Evolutionary conservation across 2,329 filamentous ascomycete species (phyloP), one percentile per base, ranked within the genome.

Genomic region (Tricladium varicosporioides): DNA sequence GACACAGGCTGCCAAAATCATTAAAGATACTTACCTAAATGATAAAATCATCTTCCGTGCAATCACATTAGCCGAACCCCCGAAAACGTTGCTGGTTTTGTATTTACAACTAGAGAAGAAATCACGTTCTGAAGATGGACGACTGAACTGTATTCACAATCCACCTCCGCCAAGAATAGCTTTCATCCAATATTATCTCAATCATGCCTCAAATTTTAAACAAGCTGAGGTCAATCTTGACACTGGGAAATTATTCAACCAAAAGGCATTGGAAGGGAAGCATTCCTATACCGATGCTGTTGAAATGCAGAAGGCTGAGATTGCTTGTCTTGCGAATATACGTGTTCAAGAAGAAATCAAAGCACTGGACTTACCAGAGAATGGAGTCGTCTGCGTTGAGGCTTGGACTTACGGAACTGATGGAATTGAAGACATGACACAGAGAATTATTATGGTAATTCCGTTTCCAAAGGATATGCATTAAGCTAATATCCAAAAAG

Each of bases 381-480:
- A 71, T 1, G 72, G 77, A 0, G 71, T 69, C 0, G 76, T 80
- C 1, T 71, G 77, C 2, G 74, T 81, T 40, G 81, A 84, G 61
- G 74, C 81, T 0, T 84, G 81, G 80, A 75, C 80, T 1, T 84
- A 83, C 66, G 80, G 74, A 0, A 77, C 78, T 0, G 79, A 83
- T 64, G 80, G 80, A 0, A 75, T 78, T 71, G 78, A 77, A 48
- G 77, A 82, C 48, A 80, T 79, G 74, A 68, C 67, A 0, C 62
- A 75, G 49, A 71, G 78, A 9, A 72, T 75, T n/a, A 76, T 74
- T 0, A 82, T 81, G 78, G 54, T 56, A 46, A n/a, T 2, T 22
- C 13, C n/a, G 43, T 1, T 15, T 13, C 13, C 15, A 8, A 40
- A n/a, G 10, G 4, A 40, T 40, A 10, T 10, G 10, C 36, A 13